Conservation (phyloP, 805 yeast genomes). For the Saccharomyces mikatae region DNA sequence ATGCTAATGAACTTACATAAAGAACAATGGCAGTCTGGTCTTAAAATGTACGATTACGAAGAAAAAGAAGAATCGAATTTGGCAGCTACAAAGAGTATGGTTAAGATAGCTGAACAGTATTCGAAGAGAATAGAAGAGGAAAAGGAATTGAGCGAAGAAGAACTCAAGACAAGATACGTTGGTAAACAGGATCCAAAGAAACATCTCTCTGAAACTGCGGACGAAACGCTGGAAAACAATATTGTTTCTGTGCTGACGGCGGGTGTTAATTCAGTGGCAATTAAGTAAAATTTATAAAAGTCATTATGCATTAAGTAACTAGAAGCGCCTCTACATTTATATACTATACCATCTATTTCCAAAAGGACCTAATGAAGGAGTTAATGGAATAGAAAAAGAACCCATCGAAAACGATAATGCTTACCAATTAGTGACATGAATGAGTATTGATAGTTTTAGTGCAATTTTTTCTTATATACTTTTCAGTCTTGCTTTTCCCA, state of each 20-base stretch:
- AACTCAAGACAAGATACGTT: conserved; percentile 88
- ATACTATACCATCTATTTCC: not conserved
- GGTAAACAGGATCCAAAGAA: conserved; percentile 99
- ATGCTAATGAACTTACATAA: conserved; percentile 93
- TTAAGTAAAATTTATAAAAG: conserved; percentile 40
- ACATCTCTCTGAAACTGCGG: conserved; percentile 86
- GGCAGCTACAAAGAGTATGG: conserved; percentile 68
- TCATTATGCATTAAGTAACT: not conserved
- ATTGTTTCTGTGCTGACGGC: conserved; percentile 82
- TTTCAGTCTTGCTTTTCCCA: conserved; percentile 39
- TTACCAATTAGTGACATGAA: not conserved
- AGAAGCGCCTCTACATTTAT: not conserved
- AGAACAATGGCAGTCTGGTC: conserved; percentile 91
- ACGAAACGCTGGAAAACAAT: conserved; percentile 78
- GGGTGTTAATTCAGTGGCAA: conserved; percentile 83
- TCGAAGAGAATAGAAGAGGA: conserved; percentile 88
- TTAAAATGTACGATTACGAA: conserved; percentile 67
- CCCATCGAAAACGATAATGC: not conserved
- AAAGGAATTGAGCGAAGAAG: conserved; percentile 77
- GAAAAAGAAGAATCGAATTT: conserved; percentile 69
- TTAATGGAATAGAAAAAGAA: too few species aligned
- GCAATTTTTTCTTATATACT: not conserved
- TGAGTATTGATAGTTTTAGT: not conserved
- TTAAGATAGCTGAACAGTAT: conserved; percentile 81
- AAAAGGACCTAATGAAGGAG: not conserved